phyloP scores from a whole-genome alignment of 2,329 filamentous ascomycete genomes.

The Ceratocystiopsis minuta region DNA sequence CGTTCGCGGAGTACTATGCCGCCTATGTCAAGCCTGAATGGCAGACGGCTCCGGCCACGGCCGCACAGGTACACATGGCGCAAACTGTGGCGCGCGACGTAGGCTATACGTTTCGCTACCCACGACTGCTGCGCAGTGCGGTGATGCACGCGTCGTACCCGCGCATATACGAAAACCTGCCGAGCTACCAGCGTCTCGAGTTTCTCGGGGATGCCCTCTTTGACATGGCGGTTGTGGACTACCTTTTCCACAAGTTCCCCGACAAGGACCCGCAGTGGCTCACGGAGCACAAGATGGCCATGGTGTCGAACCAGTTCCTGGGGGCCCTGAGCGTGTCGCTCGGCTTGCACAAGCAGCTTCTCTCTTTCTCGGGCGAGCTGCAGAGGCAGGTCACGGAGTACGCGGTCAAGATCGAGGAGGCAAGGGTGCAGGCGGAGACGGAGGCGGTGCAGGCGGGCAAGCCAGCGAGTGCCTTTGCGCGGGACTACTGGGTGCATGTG shows the following conservation, averaged over 20 bases:
- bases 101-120: conserved; percentile 50
- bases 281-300: conserved; percentile 98
- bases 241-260: conserved; percentile 61
- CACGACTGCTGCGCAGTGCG: conserved; percentile 61
- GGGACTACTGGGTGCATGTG: conserved; percentile 52
- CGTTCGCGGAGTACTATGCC: conserved; percentile 55
- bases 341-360: conserved; percentile 58
- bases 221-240: conserved; percentile 70
- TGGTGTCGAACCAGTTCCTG: conserved; percentile 92
- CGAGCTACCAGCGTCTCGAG: conserved; percentile 78
- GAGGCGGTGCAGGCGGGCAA: conserved; percentile 18
- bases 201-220: conserved; percentile 82
- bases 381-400: conserved; percentile 32
- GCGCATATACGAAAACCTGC: conserved; percentile 55
- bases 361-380: conserved; percentile 28
- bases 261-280: conserved; percentile 84
- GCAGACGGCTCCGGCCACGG: conserved; percentile 43
- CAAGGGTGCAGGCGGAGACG: conserved; percentile 17
- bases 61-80: conserved; percentile 50
- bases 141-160: conserved; percentile 80
- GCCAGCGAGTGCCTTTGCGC: conserved; percentile 22
- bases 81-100: conserved; percentile 39
- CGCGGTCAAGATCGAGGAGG: conserved; percentile 35
- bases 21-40: conserved; percentile 54
- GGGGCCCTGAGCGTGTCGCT: conserved; percentile 65